phyloP scores from a whole-genome alignment of 169 alveolate genomes.

The Eimeria necatrix region DNA sequence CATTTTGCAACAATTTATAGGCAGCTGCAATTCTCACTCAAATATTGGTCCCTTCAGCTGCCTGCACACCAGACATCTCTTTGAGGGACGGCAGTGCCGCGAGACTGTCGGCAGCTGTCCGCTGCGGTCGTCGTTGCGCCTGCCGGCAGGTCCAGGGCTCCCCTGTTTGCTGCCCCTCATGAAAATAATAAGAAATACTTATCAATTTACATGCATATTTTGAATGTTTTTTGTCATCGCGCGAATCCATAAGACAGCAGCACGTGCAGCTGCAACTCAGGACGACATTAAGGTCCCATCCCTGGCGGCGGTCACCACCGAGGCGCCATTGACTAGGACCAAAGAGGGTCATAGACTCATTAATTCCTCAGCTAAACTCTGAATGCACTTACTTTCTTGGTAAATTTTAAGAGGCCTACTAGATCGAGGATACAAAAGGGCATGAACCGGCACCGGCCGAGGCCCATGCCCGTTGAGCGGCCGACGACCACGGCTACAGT shows the following conservation, averaged over 20 bases:
- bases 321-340: background rate
- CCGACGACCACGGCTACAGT: background rate
- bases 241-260: background rate
- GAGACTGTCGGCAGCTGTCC: slow-evolving; percentile 39
- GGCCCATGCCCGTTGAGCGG: background rate
- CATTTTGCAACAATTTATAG: too few species aligned
- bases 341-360: background rate
- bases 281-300: background rate
- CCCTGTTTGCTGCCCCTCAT: background rate
- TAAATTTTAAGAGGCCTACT: background rate
- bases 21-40: too few species aligned
- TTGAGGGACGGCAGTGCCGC: background rate
- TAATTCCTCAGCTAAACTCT: background rate
- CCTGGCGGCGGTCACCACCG: slow-evolving; percentile 9
- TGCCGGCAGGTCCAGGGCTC: slow-evolving; percentile 35
- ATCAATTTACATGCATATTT: background rate
- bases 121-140: slow-evolving; percentile 7
- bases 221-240: background rate
- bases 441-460: background rate
- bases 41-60: background rate
- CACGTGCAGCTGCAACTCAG: slow-evolving; percentile 19
- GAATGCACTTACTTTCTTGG: slow-evolving; percentile 9
- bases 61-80: background rate
- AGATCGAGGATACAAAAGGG: background rate
- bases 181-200: background rate